Base-by-base conservation (phyloP, 2,329 filamentous ascomycete species). In the Claviceps purpurea region DNA sequence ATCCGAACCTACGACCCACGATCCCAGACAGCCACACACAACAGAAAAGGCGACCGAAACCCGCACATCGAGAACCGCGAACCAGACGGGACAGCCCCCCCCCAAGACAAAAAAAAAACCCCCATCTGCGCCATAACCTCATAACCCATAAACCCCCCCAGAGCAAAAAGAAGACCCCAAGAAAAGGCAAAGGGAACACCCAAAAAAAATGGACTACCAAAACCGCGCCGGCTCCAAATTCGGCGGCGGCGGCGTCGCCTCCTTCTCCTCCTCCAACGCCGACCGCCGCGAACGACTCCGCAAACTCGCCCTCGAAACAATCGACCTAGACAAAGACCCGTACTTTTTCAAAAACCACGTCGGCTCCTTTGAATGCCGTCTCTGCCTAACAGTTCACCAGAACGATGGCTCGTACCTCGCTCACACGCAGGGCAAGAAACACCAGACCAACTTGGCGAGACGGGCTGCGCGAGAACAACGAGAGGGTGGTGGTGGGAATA, bases 341-440 rank as follows among this genome's bases (percentile, higher is more conserved):
- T 98, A 97, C 79, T 96, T 97, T 76, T 98, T 98, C 84, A 95
- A 95, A 70, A 98, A 98, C 76, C 91, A 98, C 70, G 88, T 97
- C 62, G 93, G 93, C 64, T 93, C 86, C 64, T 98, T 96, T 71
- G 93, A 98, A 71, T 98, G 93, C 69, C 87, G 93, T 34, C 85
- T 98, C 42, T 98, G 93, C 65, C 76, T 98, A 26, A 98, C 93
- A 0, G 91, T 97, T 4, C 93, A 98, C 76, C 93, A 98, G 65
- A 98, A 98, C 68, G 93, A 98, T 73, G 93, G 93, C 57, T 96
- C 90, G 47, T 98, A 98, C 71, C 89, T 98, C 59, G 93, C 93
- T 1, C 93, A 98, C 72, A 98, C 93, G 3, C 93, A 98, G 71
- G 93, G 93, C 54, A 89, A 93, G 66, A 98, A 98, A 73, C 93